A percentile compares a stretch with the other conserved stretches of the same genome.
Evolutionary conservation across 2,329 filamentous ascomycete genomes (phyloP).

Genomic region (Orbilia oligospora): DNA sequence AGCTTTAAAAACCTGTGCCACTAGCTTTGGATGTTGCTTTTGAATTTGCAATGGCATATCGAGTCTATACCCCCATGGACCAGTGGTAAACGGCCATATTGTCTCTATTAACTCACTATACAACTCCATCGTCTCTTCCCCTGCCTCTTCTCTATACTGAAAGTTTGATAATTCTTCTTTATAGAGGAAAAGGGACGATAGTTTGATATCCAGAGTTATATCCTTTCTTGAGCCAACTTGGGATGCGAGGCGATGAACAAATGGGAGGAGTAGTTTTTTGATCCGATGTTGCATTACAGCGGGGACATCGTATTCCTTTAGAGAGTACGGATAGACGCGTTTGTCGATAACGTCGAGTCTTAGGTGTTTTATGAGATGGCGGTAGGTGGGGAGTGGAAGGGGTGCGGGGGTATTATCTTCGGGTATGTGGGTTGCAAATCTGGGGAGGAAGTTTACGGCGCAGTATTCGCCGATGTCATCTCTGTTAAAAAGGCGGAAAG

Average conservation of each 20-base stretch:
- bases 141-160: slow-evolving; percentile 19
- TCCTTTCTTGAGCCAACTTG: background rate
- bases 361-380: slow-evolving; percentile 20
- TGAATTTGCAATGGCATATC: slow-evolving; percentile 21
- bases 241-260: background rate
- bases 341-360: slow-evolving; percentile 32
- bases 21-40: slow-evolving; percentile 11
- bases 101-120: slow-evolving; percentile 21
- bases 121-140: slow-evolving; percentile 2
- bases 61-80: slow-evolving; percentile 16
- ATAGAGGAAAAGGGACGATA: slow-evolving; percentile 12
- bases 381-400: slow-evolving; percentile 8
- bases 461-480: slow-evolving; percentile 18
- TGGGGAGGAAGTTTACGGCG: slow-evolving; percentile 9
- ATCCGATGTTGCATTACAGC: background rate
- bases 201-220: background rate
- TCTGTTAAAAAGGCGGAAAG: background rate
- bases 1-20: background rate
- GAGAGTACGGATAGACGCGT: slow-evolving; percentile 3
- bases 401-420: background rate
- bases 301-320: slow-evolving; percentile 4
- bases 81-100: slow-evolving; percentile 9
- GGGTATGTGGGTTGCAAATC: slow-evolving; percentile 20
- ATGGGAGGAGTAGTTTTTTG: slow-evolving; percentile 21
- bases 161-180: slow-evolving; percentile 27